Evolutionary conservation across 495 filamentous ascomycete species (phyloP).

Genomic region (Tuber aestivum): DNA sequence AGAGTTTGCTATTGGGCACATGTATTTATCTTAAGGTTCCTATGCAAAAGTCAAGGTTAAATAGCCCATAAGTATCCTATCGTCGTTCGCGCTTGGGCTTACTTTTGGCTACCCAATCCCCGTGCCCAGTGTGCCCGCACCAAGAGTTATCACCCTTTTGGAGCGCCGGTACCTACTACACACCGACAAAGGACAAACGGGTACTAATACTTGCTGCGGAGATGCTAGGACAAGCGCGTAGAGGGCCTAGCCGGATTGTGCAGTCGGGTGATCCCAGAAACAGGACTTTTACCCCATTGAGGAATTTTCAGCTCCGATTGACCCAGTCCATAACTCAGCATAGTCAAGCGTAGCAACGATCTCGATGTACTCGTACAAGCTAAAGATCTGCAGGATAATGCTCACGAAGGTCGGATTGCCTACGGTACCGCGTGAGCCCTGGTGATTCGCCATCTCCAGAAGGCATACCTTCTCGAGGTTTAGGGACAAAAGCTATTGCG

Average conservation of each 20-base stretch:
- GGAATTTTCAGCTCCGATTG: not conserved
- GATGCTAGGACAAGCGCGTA: not conserved
- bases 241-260: not conserved
- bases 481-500: not conserved
- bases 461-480: not conserved
- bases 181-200: too few relatives aligned
- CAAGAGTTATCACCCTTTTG: too few relatives aligned
- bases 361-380: not conserved
- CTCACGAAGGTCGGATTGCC: not conserved
- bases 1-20: not conserved
- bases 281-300: not conserved
- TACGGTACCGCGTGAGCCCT: too few relatives aligned
- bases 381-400: not conserved
- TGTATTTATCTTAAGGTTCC: not conserved
- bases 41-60: not conserved
- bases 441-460: not conserved
- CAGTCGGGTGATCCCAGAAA: not conserved
- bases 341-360: not conserved
- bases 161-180: too few relatives aligned
- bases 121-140: not conserved
- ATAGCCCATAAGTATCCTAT: not conserved
- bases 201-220: too few relatives aligned
- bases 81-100: not conserved
- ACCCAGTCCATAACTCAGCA: not conserved
- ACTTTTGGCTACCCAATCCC: not conserved